Evolutionary conservation across 202 grass and related monocot genomes (phyloP), one percentile per base, ranked within the genome.

Genomic region (Schoenoplectus triqueter): DNA sequence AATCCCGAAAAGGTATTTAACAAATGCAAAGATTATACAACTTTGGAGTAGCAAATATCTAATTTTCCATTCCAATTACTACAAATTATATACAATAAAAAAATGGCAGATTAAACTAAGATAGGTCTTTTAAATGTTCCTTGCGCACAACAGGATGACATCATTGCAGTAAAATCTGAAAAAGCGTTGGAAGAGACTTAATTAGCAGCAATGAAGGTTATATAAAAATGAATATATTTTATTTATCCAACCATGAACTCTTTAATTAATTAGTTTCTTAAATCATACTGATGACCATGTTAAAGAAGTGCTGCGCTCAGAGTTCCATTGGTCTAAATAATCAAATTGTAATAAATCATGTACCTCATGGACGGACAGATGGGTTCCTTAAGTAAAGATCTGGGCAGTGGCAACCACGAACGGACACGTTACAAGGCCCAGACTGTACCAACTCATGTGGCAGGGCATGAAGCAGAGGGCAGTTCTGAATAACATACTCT

Each of bases 321-420:
- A 63, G 5, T 63, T n/a, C n/a, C n/a, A 63, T 63, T 63, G 60
- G 60, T 63, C 17, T n/a, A 57, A 19, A 7, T 63, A 63, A 5
- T 63, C 1, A 63, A 63, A 63, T 63, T 19, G 60, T 17, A 63
- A 5, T 1, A 18, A 4, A 63, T 19, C n/a, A 63, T 63, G 60
- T 63, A 63, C 60, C 60, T 63, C 60, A 63, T 63, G 6, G 17
- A 19, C 5, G 60, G n/a, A 6, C 60, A 63, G 60, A 63, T 19
- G 60, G 60, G n/a, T 63, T 63, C n/a, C 60, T 63, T 63, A 63
- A n/a, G 17, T 63, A 13, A 63, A 63, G 60, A 63, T 63, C 60
- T 18, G 60, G 60, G 60, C 60, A 20, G 5, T 5, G 4, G 6
- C 60, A 63, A 63, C 60, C 60, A 19, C 6, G 14, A 63, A 63